phyloP scores from a whole-genome alignment of 73 alveolate species.

The Durusdinium trenchii region DNA sequence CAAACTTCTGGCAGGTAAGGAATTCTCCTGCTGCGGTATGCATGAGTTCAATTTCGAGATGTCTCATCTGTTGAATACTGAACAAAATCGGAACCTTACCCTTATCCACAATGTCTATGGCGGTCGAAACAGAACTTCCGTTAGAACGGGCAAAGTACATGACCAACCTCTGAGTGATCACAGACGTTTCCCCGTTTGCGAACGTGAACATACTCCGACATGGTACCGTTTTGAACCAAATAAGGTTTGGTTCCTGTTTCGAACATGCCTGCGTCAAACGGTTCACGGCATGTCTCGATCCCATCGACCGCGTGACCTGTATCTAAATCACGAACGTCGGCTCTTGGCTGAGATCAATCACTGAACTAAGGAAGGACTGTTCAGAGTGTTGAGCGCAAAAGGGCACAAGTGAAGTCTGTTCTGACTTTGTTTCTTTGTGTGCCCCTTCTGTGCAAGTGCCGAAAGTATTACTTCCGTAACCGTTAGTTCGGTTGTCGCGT shows the following conservation, averaged over 20 bases:
- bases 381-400: too few species aligned
- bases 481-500: too few species aligned
- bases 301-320: slow-evolving; percentile 26
- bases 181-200: neutral
- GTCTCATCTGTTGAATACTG: too few species aligned
- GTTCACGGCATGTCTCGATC: neutral
- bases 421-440: too few species aligned
- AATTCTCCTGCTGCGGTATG: too few species aligned
- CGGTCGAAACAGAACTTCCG: neutral
- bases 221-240: neutral
- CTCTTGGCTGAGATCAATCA: too few species aligned
- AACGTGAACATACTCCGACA: neutral
- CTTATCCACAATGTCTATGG: neutral
- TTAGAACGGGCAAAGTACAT: neutral
- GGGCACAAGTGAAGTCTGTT: too few species aligned
- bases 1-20: neutral
- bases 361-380: too few species aligned
- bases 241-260: neutral
- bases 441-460: too few species aligned
- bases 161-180: neutral
- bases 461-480: too few species aligned
- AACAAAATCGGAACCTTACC: neutral
- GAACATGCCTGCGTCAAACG: neutral
- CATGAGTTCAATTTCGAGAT: too few species aligned
- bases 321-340: too few species aligned